Evolutionary conservation across 805 yeast species (phyloP), one percentile per base, ranked within the genome.

Genomic region (Saturnispora serradocipensis): DNA sequence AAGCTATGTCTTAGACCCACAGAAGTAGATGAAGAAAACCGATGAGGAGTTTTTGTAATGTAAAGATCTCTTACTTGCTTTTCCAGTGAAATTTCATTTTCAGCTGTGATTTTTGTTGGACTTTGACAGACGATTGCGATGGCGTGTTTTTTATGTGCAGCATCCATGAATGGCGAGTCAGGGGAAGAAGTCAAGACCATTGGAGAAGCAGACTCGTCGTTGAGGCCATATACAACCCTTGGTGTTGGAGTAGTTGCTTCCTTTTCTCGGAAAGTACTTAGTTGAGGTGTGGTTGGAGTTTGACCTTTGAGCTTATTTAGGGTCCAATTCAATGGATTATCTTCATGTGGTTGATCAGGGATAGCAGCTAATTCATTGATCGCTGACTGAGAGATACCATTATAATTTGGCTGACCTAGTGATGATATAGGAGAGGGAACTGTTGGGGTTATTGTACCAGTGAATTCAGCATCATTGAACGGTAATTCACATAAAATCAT

Each of bases 361-460:
- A 90, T 80, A 5, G 86, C 85, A 1, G 95, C 95, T 46, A 89
- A 73, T 60, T 83, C 88, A 42, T 84, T 85, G 45, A 86, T 81
- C 2, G 81, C 84, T 4, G 75, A 77, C n/a, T 72, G 67, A 30
- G 77, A 70, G 48, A 76, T 69, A 13, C 81, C 81, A 16, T 76
- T 75, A 53, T 69, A 72, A 46, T 52, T 49, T 20, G 75, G 69
- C 51, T 71, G 59, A 27, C 68, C 56, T 34, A 63, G 59, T 10
- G 72, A 67, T 38, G 64, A 57, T 28, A 65, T 47, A 6, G 61
- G 60, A 3, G 72, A 65, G 5, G 68, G 60, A 18, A 67, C 60
- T 63, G 66, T 62, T 20, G 69, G 64, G 11, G 34, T 30, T 9
- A 63, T 54, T 0, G 56, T 59, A 2, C 61, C 54, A 4, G 47